Percentiles rank a stretch among this genome's conserved stretches.
These are phyloP conservation scores for Ensete glaucum DNA, from an alignment of 176 grass and related monocot species.

Conservation along the genomic window DNA sequence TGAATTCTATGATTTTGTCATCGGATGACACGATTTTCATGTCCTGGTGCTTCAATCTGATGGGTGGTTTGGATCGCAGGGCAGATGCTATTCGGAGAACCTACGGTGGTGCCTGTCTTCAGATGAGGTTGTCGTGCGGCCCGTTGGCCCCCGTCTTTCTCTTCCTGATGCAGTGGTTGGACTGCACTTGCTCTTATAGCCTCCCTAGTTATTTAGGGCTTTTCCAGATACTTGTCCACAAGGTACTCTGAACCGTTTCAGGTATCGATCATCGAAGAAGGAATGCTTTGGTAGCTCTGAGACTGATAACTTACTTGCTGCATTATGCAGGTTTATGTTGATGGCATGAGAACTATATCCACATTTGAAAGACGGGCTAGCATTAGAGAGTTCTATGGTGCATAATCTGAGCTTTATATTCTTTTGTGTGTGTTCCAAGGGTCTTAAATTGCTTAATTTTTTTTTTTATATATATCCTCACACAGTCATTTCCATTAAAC, in stretches of 20 bases:
- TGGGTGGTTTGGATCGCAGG: constrained; percentile 29
- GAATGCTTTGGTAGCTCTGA: background rate
- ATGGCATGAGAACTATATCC: constrained; percentile 73
- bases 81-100: constrained; percentile 80
- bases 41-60: background rate
- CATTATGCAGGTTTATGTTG: constrained; percentile 74
- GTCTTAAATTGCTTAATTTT: background rate
- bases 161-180: constrained; percentile 95
- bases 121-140: constrained; percentile 95
- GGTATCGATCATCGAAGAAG: background rate
- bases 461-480: background rate
- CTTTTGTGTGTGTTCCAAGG: background rate
- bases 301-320: background rate
- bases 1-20: background rate
- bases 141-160: constrained; percentile 93
- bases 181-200: constrained; percentile 79
- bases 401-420: background rate
- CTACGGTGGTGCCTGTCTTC: constrained; percentile 89
- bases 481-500: background rate
- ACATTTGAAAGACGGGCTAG: constrained; percentile 88
- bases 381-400: constrained; percentile 90
- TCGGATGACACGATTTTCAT: background rate
- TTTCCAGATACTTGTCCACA: constrained; percentile 87
- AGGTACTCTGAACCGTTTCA: constrained; percentile 25
- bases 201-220: constrained; percentile 91